Base-by-base conservation (phyloP, 805 yeast genomes). In the Candida saitoana region DNA sequence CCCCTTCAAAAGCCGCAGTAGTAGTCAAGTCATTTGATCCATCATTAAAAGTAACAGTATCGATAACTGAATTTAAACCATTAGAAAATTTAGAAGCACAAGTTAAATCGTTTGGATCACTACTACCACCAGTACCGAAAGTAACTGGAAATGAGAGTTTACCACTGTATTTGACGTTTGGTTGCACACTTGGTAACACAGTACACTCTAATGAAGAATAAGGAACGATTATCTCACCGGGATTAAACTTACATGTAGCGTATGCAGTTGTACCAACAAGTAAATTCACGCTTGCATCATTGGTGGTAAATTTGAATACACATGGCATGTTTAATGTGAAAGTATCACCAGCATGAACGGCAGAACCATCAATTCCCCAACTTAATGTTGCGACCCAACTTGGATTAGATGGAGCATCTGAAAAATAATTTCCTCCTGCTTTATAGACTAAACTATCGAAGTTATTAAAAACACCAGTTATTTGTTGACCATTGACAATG, bases 221-320 rank as follows among this genome's bases (percentile, higher is more conserved):
- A 20, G 52, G 34, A 14, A 45, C 45, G 18, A 51, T 31, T 7
- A 47, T 14, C 18, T 51, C 53, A n/a, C 61, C 60, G 14, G 46
- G 39, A 15, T 30, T 39, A 8, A 54, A 43, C 2, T 17, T 27
- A 52, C 65, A 60, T 3, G 52, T 54, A 6, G 66, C 65, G 41
- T 48, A 58, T 6, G 38, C 35, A 7, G 27, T 36, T 2, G 38
- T 33, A 8, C 49, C 49, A 5, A 43, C 56, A 9, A 8, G 18
- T 15, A 54, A 47, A 19, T 38, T 36, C 6, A 60, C 38, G 15
- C 35, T 15, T 7, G 5, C 33, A 4, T 35, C 24, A 1, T 34
- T 14, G n/a, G 43, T n/a, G 7, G 51, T 45, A 38, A 50, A 47
- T 37, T 47, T 51, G 18, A 37, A 52, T n/a, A 46, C 52, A 38